Conservation (phyloP, 2,329 filamentous ascomycete species). For the Eurotiales sp. region DNA sequence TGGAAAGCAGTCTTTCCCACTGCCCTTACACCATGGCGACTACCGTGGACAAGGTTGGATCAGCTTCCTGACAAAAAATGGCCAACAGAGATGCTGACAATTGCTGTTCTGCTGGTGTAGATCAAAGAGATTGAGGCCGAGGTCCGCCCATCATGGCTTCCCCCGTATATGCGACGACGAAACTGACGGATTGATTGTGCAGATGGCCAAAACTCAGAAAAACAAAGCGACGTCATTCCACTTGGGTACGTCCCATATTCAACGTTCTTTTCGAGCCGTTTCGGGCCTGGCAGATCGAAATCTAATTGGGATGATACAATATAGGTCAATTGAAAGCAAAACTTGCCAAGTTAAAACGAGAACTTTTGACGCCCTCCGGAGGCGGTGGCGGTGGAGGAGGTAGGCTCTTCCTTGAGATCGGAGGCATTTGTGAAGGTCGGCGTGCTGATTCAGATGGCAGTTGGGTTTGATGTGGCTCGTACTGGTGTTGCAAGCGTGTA, state of each 20-base stretch:
- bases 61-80: background rate
- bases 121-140: conserved; percentile 97
- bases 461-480: conserved; percentile 94
- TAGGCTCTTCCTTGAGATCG: conserved; percentile 38
- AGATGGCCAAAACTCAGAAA: conserved; percentile 97
- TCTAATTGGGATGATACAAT: background rate
- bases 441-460: conserved; percentile 28
- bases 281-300: conserved; percentile 13
- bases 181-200: conserved; percentile 21
- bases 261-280: background rate
- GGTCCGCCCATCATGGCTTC: conserved; percentile 51
- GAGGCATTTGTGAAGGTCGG: conserved; percentile 12
- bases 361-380: conserved; percentile 78
- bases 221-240: conserved; percentile 95
- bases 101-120: conserved; percentile 47
- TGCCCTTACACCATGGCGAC: conserved; percentile 75
- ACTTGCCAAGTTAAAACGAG: conserved; percentile 93
- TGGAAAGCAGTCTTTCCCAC: background rate
- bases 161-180: conserved; percentile 1
- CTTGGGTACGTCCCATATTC: conserved; percentile 58
- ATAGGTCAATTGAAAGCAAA: conserved; percentile 89
- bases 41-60: conserved; percentile 85
- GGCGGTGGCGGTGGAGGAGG: conserved; percentile 81
- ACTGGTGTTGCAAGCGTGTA: conserved; percentile 92
- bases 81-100: background rate